These are phyloP conservation scores for Mrakia blollopis DNA, from an alignment of 768 basidiomycete genomes.

Conservation along the genomic window DNA sequence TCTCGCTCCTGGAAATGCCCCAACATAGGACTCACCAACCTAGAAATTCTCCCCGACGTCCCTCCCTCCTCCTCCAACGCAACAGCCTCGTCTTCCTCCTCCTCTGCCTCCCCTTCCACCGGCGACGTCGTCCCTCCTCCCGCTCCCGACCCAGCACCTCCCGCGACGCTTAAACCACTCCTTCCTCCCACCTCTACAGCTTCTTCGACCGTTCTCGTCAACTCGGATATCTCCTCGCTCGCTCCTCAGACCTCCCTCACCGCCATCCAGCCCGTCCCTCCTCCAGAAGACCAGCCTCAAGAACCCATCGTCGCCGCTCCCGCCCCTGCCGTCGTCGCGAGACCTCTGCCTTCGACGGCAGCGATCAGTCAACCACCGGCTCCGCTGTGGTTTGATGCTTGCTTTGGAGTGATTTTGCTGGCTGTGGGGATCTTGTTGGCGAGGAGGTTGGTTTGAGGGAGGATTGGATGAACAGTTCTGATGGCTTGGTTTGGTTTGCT, in stretches of 20 bases:
- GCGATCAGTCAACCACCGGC: not conserved
- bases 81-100: constrained; percentile 2
- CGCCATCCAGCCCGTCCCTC: not conserved
- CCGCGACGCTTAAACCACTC: not conserved
- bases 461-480: too few species aligned
- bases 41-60: constrained; percentile 68
- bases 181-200: not conserved
- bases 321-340: not conserved
- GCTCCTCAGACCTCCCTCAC: not conserved
- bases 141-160: not conserved
- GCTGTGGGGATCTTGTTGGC: constrained; percentile 18
- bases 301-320: not conserved
- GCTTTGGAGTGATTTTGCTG: not conserved
- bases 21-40: constrained; percentile 62
- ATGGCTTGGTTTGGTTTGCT: too few species aligned
- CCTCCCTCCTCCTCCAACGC: constrained; percentile 30
- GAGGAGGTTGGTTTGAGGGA: constrained; percentile 12
- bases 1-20: constrained; percentile 78
- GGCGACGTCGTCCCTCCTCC: not conserved
- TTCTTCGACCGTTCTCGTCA: not conserved
- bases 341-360: not conserved
- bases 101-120: not conserved
- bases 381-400: constrained; percentile 21
- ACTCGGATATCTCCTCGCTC: not conserved
- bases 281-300: not conserved